Evolutionary conservation across 2,329 filamentous ascomycete species (phyloP).

Genomic region (Fusarium temperatum): DNA sequence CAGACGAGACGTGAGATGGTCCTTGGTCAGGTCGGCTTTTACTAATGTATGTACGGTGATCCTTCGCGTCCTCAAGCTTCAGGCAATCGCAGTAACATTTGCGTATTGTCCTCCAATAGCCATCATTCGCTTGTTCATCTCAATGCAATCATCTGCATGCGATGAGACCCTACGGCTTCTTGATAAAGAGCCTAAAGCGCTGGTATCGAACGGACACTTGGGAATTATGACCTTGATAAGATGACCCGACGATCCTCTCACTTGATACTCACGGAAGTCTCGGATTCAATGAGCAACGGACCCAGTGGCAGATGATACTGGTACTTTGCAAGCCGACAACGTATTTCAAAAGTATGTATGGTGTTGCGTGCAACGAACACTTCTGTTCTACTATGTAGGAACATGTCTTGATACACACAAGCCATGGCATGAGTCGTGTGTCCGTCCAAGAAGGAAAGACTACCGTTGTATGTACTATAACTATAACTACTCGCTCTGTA

Average conservation of each 20-base stretch:
- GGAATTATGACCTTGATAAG: not conserved
- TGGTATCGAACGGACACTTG: not conserved
- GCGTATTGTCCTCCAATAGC: not conserved
- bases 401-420: not conserved
- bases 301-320: not conserved
- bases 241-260: not conserved
- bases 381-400: not conserved
- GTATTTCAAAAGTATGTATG: not conserved
- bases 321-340: not conserved
- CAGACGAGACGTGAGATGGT: not conserved
- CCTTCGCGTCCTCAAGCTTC: slow-evolving; percentile 17
- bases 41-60: slow-evolving; percentile 17
- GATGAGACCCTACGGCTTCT: slow-evolving; percentile 14
- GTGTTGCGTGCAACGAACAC: not conserved
- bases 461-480: not conserved
- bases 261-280: not conserved
- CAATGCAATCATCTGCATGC: not conserved
- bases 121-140: not conserved
- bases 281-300: not conserved
- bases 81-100: not conserved
- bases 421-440: slow-evolving; percentile 14
- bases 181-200: not conserved
- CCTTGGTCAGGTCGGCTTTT: slow-evolving; percentile 11
- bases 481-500: not conserved
- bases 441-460: not conserved